Conservation (phyloP, 257 asterid genomes). For the Solanum clarkiae region DNA sequence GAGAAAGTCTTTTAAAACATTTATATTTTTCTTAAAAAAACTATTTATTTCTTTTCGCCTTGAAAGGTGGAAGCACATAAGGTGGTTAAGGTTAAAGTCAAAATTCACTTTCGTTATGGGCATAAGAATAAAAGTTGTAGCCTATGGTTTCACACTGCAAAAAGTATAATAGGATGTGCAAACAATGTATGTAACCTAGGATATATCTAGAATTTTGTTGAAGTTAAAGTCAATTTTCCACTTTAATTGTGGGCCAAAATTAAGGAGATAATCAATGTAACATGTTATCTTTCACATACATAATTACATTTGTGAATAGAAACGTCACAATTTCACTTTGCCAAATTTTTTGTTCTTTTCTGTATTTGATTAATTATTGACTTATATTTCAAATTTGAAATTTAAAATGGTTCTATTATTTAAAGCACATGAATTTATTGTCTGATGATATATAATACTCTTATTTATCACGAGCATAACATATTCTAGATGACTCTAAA, state of each 20-base stretch:
- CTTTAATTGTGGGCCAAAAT: neutral
- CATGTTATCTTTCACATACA: too few species aligned
- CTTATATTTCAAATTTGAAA: neutral
- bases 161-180: neutral
- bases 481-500: neutral
- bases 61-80: neutral
- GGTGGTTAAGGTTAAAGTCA: neutral
- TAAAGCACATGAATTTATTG: neutral
- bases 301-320: neutral
- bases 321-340: neutral
- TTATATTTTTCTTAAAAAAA: neutral
- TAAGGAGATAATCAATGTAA: neutral
- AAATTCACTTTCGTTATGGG: neutral
- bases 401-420: neutral
- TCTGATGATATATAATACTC: neutral
- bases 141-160: neutral
- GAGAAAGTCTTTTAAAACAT: neutral
- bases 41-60: neutral
- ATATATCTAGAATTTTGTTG: neutral
- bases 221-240: neutral
- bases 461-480: neutral
- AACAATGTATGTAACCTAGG: neutral
- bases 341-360: neutral
- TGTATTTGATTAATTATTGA: neutral
- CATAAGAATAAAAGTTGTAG: neutral